Evolutionary conservation across 352 stramenopile species (phyloP).

Genomic region (Phytophthora syringae): DNA sequence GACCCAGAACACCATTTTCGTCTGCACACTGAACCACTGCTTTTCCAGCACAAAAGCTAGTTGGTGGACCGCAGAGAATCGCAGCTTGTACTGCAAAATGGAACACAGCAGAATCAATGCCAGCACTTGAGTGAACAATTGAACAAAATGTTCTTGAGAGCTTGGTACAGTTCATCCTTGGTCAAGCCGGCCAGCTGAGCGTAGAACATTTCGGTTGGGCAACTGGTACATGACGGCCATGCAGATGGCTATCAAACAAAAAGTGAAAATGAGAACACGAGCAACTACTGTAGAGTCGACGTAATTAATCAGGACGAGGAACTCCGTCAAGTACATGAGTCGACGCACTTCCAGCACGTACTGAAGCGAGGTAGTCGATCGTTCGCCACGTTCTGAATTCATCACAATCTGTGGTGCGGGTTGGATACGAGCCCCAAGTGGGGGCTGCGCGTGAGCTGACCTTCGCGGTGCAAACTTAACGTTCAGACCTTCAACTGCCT

Average conservation of each 20-base stretch:
- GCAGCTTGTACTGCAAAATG: constrained; percentile 14
- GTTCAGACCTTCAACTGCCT: not conserved
- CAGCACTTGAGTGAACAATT: constrained; percentile 3
- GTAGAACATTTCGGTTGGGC: constrained; percentile 39
- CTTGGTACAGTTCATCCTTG: constrained; percentile 5
- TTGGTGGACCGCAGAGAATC: constrained; percentile 29
- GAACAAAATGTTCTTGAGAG: constrained; percentile 21
- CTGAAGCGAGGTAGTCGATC: not conserved
- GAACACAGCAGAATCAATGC: no score
- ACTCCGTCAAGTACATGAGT: constrained; percentile 31
- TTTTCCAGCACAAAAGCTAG: constrained; percentile 52
- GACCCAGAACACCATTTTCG: constrained; percentile 43
- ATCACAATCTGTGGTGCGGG: not conserved
- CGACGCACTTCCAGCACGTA: constrained; percentile 5
- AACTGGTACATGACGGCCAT: constrained; percentile 19
- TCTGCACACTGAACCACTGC: constrained; percentile 33
- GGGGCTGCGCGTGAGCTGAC: not conserved
- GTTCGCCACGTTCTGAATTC: no score
- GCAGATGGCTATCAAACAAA: constrained; percentile 12
- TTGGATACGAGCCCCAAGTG: constrained; percentile 4
- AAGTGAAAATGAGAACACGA: not conserved
- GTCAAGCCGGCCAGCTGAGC: constrained; percentile 12
- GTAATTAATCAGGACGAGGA: no score
- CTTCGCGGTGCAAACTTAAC: constrained; percentile 3
- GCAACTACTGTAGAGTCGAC: not conserved